Evolutionary conservation across 768 basidiomycete species (phyloP), one percentile per base, ranked within the genome.

Genomic region (Mycena metata): DNA sequence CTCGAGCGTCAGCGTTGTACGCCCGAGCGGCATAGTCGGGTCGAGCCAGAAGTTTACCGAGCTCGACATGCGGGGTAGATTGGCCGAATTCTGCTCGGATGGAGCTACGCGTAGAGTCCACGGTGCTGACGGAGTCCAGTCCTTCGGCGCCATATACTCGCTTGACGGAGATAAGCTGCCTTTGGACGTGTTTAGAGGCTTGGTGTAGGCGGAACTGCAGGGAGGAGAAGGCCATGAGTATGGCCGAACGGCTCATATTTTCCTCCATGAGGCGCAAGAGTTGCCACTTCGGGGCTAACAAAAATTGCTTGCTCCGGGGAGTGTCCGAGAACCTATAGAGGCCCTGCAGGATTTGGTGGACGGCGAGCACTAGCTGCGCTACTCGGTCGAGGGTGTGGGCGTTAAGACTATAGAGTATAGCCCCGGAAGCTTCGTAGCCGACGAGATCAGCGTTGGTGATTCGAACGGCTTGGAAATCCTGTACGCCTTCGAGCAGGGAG

Each of bases 51-150:
- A 66, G 36, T 9, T 66, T 66, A 1, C 6, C 57, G 1, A 66
- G 33, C 17, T 60, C 64, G 10, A 52, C 42, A 3, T 24, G 5
- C 0, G 49, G 39, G 1, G n/a, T n/a, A 0, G 24, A 39, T 11
- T 9, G 19, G 0, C 64, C 57, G 43, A 66, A 66, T 11, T 16
- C n/a, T 0, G 50, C n/a, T 1, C 64, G 50, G 0, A 66, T 42
- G 21, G 64, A 66, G 23, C 57, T 60, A 0, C 49, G 39, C 0
- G 64, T 66, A 4, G 64, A 66, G 11, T 66, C 42, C 1, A 54
- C 33, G 2, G 64, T 43, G 23, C 41, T 52, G 19, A 60, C 1
- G 2, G 3, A 10, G 50, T 59, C 57, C 0, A 52, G 16, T 0
- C 17, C 19, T 5, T 54, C 42, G 3, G 3, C 10, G 0, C 33